Conservation (phyloP, 192 early-diverging fungal genomes). For the Backusella westeae region DNA sequence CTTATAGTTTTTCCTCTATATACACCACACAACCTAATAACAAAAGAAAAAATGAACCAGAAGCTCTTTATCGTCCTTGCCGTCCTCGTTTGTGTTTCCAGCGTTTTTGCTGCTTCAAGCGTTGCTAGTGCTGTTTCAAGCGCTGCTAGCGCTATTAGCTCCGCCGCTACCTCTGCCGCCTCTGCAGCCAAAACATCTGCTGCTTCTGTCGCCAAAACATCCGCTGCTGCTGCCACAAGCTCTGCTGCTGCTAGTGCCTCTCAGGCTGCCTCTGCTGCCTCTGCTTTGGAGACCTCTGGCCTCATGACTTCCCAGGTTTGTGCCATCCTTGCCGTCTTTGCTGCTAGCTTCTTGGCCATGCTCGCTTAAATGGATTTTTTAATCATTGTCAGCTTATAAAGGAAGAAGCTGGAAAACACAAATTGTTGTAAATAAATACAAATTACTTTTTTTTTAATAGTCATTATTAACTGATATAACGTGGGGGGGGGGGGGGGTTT, state of each 20-base stretch:
- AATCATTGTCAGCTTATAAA: neutral
- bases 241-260: neutral
- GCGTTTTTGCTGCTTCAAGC: neutral
- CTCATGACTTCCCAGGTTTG: conserved; percentile 3
- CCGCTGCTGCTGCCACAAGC: neutral
- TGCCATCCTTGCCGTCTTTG: conserved; percentile 14
- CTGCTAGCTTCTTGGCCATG: conserved; percentile 22
- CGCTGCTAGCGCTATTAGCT: neutral
- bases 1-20: neutral
- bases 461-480: neutral
- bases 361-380: conserved; percentile 5
- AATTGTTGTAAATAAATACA: conserved; percentile 7
- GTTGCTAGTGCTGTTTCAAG: neutral
- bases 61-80: neutral
- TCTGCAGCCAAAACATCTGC: neutral
- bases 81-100: neutral
- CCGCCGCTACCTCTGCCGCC: neutral
- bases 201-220: neutral
- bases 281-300: neutral
- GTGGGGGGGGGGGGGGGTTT: too few species aligned
- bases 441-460: neutral
- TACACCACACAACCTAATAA: neutral
- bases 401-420: neutral
- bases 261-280: neutral
- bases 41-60: neutral